phyloP scores from a whole-genome alignment of 2,329 filamentous ascomycete species.

The Cytospora piceae region DNA sequence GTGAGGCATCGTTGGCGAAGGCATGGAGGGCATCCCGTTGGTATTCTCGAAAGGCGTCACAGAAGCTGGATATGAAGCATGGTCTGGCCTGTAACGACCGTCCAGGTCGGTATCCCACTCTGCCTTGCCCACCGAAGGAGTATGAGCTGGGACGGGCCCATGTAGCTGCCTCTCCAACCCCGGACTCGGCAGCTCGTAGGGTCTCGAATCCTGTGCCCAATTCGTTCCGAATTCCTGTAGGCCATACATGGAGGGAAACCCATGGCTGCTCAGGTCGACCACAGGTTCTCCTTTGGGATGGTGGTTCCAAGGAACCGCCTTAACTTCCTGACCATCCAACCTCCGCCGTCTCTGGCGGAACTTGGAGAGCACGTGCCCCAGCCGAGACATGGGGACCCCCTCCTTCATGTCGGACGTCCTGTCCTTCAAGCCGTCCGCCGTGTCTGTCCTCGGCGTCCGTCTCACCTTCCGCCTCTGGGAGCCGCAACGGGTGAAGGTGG shows the following conservation, averaged over 20 bases:
- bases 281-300: slow-evolving; percentile 35
- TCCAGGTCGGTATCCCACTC: slow-evolving; percentile 39
- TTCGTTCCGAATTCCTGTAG: neutral
- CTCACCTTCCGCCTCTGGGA: neutral
- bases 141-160: slow-evolving; percentile 54
- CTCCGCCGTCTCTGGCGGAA: slow-evolving; percentile 22
- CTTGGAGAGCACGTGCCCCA: slow-evolving; percentile 26
- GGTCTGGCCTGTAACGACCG: slow-evolving; percentile 42
- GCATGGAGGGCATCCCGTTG: slow-evolving; percentile 47
- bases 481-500: slow-evolving; percentile 14
- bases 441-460: slow-evolving; percentile 7
- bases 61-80: slow-evolving; percentile 39
- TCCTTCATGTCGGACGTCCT: slow-evolving; percentile 7
- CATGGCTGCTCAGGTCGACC: slow-evolving; percentile 45
- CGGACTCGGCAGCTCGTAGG: slow-evolving; percentile 55
- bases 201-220: slow-evolving; percentile 40
- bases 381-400: slow-evolving; percentile 7
- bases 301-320: slow-evolving; percentile 38
- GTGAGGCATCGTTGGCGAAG: slow-evolving; percentile 54
- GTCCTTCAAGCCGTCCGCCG: slow-evolving; percentile 20
- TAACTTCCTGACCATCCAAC: slow-evolving; percentile 48
- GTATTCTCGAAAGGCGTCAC: slow-evolving; percentile 42
- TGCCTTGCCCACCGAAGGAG: slow-evolving; percentile 44
- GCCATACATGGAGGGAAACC: slow-evolving; percentile 47
- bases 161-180: slow-evolving; percentile 57